Conservation (phyloP, 1,284 basidiomycete species). For the Fistulinella staudtii region DNA sequence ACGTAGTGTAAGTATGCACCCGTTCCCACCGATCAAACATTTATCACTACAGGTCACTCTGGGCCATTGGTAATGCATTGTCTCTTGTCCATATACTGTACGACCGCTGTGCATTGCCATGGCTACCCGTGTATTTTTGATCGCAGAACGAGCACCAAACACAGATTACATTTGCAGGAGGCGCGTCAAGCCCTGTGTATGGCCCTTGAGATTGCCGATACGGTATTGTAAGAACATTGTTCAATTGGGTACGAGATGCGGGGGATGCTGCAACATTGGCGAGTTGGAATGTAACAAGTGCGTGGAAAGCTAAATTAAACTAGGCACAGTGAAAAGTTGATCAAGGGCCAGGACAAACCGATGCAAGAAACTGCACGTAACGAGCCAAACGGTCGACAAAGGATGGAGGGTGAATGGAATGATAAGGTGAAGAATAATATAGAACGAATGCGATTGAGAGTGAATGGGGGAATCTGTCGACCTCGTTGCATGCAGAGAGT, state of each 20-base stretch:
- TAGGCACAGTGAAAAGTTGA: conserved; percentile 31
- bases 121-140: conserved; percentile 8
- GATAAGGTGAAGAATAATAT: conserved; percentile 80
- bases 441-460: conserved; percentile 47
- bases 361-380: conserved; percentile 35
- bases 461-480: conserved; percentile 37
- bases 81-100: too few relatives aligned
- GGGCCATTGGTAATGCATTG: too few relatives aligned
- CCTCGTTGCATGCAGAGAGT: conserved; percentile 40
- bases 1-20: too few relatives aligned
- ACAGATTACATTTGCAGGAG: conserved; percentile 6
- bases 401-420: conserved; percentile 27
- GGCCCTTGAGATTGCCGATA: conserved; percentile 32
- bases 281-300: conserved; percentile 38
- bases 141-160: conserved; percentile 6
- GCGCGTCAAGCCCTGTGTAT: conserved; percentile 13
- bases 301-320: conserved; percentile 31
- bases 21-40: too few relatives aligned
- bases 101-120: conserved; percentile 19
- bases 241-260: conserved; percentile 39
- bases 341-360: conserved; percentile 28
- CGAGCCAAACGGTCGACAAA: conserved; percentile 36
- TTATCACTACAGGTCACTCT: too few relatives aligned
- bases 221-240: conserved; percentile 37
- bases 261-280: conserved; percentile 49